A percentile compares a stretch with the other conserved stretches of the same genome.
phyloP scores from a whole-genome alignment of 1,139 yeast species.

The Magnusiomyces ingens region DNA sequence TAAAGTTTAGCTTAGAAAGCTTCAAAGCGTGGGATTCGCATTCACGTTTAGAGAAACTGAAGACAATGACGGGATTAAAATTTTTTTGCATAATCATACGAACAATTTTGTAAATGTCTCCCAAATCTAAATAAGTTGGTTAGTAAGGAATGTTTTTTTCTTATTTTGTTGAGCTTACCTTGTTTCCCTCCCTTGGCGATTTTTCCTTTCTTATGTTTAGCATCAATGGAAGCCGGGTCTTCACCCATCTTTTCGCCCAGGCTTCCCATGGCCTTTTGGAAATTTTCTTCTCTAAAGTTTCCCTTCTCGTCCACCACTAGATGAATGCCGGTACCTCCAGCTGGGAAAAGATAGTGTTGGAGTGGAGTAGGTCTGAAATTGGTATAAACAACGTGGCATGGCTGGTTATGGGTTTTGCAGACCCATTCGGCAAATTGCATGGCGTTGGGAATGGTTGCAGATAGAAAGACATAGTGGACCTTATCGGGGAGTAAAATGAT shows the following conservation, averaged over 20 bases:
- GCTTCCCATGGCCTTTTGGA: conserved; percentile 96
- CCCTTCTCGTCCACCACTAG: conserved; percentile 97
- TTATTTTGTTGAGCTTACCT: conserved; percentile 38
- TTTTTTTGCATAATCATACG: conserved; percentile 96
- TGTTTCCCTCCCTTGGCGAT: conserved; percentile 86
- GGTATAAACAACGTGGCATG: conserved; percentile 97
- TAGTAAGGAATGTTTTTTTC: conserved; percentile 51
- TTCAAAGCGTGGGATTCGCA: conserved; percentile 91
- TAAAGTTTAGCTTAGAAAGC: conserved; percentile 92
- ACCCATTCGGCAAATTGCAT: conserved; percentile 99
- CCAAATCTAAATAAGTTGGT: conserved; percentile 13
- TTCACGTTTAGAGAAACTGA: conserved; percentile 92
- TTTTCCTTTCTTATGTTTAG: conserved; percentile 55
- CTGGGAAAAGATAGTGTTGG: conserved; percentile 94
- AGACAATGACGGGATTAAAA: conserved; percentile 96
- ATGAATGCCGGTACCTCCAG: conserved; percentile 96
- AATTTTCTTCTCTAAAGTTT: conserved; percentile 90
- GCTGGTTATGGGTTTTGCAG: conserved; percentile 88
- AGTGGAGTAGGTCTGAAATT: conserved; percentile 98
- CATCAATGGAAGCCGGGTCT: conserved; percentile 44
- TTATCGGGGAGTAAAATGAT: conserved; percentile 95
- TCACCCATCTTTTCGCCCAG: conserved; percentile 79
- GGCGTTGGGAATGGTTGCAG: conserved; percentile 98
- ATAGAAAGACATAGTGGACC: conserved; percentile 77
- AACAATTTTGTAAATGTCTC: conserved; percentile 93